phyloP scores from a whole-genome alignment of 345 rosid genomes.

The Kandelia obovata region DNA sequence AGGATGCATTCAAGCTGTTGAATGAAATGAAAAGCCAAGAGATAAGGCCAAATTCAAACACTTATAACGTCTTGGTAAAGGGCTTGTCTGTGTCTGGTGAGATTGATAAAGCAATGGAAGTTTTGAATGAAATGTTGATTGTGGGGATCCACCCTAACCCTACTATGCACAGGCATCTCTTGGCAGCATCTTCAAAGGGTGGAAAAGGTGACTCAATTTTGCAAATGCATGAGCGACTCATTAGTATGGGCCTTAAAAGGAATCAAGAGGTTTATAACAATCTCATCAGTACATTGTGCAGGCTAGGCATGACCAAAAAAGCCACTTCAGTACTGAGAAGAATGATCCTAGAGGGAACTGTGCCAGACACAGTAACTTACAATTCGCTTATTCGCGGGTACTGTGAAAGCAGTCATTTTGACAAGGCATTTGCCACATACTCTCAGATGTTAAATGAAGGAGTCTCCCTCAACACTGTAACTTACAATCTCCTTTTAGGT shows the following conservation, averaged over 20 bases:
- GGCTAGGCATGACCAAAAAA: constrained; percentile 70
- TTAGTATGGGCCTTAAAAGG: constrained; percentile 52
- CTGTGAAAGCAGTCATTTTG: constrained; percentile 50
- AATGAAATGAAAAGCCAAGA: constrained; percentile 56
- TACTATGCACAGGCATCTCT: constrained; percentile 47
- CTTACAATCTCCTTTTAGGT: constrained; percentile 68
- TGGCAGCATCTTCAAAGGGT: constrained; percentile 49
- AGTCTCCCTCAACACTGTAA: constrained; percentile 48
- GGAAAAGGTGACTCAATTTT: constrained; percentile 52
- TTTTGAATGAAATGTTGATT: constrained; percentile 50
- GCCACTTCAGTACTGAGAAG: constrained; percentile 52
- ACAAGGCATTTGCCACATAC: constrained; percentile 48
- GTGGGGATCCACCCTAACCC: constrained; percentile 51
- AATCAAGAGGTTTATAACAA: constrained; percentile 53
- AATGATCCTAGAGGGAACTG: constrained; percentile 53
- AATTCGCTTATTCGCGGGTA: constrained; percentile 74
- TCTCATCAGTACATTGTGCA: constrained; percentile 61
- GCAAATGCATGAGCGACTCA: constrained; percentile 53
- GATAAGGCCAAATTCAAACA: constrained; percentile 56
- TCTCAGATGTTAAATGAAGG: constrained; percentile 52
- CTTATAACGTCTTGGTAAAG: constrained; percentile 55
- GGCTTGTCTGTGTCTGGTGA: constrained; percentile 50
- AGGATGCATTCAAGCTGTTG: constrained; percentile 55
- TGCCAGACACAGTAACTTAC: constrained; percentile 50
- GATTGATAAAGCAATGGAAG: constrained; percentile 47